A percentile compares a stretch with the other conserved stretches of the same genome.
These are phyloP conservation scores for Knoxdaviesia proteae DNA, from an alignment of 2,329 filamentous ascomycete genomes.

Conservation along the genomic window DNA sequence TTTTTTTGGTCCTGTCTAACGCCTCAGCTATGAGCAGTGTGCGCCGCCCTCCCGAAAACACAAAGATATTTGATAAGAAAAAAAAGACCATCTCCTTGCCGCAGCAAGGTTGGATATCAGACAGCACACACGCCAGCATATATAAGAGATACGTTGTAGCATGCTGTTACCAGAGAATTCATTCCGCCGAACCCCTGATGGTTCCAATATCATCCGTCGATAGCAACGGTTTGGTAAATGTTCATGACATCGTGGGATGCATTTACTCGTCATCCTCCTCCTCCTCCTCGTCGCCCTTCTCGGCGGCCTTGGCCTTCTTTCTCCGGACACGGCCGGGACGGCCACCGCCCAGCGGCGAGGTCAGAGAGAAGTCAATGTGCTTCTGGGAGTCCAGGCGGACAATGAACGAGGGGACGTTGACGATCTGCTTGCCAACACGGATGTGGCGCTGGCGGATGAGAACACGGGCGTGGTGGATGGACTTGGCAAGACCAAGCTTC, in stretches of 20 bases:
- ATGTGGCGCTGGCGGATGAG: conserved; percentile 99
- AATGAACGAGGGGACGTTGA: conserved; percentile 98
- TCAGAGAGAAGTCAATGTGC: conserved; percentile 98
- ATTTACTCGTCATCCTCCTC: conserved; percentile 72
- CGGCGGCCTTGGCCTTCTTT: conserved; percentile 98
- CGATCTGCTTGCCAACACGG: conserved; percentile 99
- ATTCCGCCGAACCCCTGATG: too few species aligned
- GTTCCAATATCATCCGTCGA: too few species aligned
- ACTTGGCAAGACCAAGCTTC: conserved; percentile 99
- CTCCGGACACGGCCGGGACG: conserved; percentile 93
- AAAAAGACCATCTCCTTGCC: too few species aligned
- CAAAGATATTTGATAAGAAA: too few species aligned
- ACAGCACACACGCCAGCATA: too few species aligned
- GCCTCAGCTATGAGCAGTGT: too few species aligned
- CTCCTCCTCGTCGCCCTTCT: conserved; percentile 60
- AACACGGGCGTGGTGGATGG: conserved; percentile 99
- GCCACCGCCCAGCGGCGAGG: conserved; percentile 92
- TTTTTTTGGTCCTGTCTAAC: too few species aligned
- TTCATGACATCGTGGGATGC: conserved; percentile 7
- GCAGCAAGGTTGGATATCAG: too few species aligned
- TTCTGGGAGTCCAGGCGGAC: conserved; percentile 99
- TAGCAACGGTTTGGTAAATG: background rate
- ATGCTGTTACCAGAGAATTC: too few species aligned
- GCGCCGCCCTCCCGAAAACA: too few species aligned
- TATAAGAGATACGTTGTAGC: too few species aligned